These are phyloP conservation scores for Phytophthora capsici DNA, from an alignment of 352 stramenopile species.

Conservation along the genomic window DNA sequence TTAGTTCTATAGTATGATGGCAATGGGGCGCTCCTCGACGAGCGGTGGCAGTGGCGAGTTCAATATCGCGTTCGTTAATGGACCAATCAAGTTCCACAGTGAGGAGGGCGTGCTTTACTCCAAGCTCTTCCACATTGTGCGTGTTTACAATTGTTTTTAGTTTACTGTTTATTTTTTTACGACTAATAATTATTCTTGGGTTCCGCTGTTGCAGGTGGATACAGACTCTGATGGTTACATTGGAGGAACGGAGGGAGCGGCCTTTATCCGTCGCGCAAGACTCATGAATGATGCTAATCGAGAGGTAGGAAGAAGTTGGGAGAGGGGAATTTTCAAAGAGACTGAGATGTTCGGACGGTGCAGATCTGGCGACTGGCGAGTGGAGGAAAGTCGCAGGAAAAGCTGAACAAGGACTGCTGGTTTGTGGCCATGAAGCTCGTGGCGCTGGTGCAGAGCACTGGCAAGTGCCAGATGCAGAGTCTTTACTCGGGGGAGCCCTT, in stretches of 20 bases:
- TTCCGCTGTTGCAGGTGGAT: constrained; percentile 59
- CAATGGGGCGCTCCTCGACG: constrained; percentile 34
- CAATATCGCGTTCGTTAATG: constrained; percentile 80
- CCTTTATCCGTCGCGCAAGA: constrained; percentile 80
- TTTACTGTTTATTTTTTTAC: too few species aligned
- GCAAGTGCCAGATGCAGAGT: constrained; percentile 85
- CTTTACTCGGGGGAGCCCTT: constrained; percentile 77
- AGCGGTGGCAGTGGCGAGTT: constrained; percentile 59
- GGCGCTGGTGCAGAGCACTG: constrained; percentile 82
- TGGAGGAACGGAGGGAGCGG: constrained; percentile 73
- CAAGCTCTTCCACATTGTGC: constrained; percentile 85
- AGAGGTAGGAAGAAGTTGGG: constrained; percentile 49
- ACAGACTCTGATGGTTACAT: constrained; percentile 80
- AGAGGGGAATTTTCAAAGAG: not conserved
- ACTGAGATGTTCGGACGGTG: not conserved
- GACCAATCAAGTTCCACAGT: constrained; percentile 85
- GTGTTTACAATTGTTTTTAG: not conserved
- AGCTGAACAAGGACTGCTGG: constrained; percentile 90
- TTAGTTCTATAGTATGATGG: constrained; percentile 31
- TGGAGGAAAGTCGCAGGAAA: constrained; percentile 88
- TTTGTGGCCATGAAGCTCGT: constrained; percentile 93
- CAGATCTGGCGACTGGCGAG: constrained; percentile 89
- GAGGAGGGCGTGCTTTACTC: constrained; percentile 85
- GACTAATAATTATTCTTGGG: not conserved
- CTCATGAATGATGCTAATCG: constrained; percentile 87